Conservation (phyloP, 139 green algal species). For the Nannochloris sp. region DNA sequence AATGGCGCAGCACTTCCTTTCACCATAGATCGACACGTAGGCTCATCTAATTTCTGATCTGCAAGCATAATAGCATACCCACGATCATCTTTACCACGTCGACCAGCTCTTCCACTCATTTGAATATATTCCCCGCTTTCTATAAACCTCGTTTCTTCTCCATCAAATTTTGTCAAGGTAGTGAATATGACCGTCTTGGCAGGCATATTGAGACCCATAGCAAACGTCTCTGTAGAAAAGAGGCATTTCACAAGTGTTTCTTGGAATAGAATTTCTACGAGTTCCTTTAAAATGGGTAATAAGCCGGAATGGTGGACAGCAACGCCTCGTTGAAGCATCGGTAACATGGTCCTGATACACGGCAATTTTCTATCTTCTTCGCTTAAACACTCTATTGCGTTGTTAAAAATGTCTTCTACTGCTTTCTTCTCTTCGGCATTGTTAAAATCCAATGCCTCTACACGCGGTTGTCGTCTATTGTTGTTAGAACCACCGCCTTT, state of each 20-base stretch:
- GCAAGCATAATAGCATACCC: constrained; percentile 88
- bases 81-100: constrained; percentile 82
- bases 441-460: constrained; percentile 46
- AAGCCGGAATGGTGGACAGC: constrained; percentile 91
- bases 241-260: constrained; percentile 59
- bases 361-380: constrained; percentile 79
- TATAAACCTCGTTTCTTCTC: constrained; percentile 49
- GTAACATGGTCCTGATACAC: constrained; percentile 64
- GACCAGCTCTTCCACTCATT: constrained; percentile 89
- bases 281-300: constrained; percentile 94
- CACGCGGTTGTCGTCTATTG: background rate
- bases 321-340: constrained; percentile 79
- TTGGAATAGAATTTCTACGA: constrained; percentile 97
- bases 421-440: constrained; percentile 32
- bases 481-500: too few relatives aligned
- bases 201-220: constrained; percentile 99
- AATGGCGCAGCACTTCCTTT: constrained; percentile 58
- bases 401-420: constrained; percentile 58
- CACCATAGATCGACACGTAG: constrained; percentile 34
- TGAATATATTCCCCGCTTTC: constrained; percentile 92
- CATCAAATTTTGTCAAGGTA: constrained; percentile 86
- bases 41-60: constrained; percentile 53
- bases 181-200: constrained; percentile 90
- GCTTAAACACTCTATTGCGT: constrained; percentile 64
- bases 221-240: constrained; percentile 94